Evolutionary conservation across 108 stramenopile species (phyloP), one percentile per base, ranked within the genome.

Genomic region (Cyclostephanos invisitatus): DNA sequence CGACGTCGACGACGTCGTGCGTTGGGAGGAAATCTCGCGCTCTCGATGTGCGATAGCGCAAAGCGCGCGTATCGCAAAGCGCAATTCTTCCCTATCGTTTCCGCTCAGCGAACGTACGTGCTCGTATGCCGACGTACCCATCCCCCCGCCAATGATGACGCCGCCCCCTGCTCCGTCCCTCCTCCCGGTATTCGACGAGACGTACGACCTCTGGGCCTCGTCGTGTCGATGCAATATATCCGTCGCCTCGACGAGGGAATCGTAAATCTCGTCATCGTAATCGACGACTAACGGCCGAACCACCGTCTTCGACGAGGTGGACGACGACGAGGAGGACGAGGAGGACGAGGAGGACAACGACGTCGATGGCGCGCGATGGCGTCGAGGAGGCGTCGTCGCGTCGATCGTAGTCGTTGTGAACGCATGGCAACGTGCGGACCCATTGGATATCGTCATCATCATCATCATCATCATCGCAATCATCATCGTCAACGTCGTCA

Each of bases 11-110:
- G 84, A 85, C 22, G 51, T 20, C 22, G 51, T 0, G 3, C 24
- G 22, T 53, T n/a, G n/a, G n/a, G n/a, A n/a, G 7, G 51, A 20
- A 6, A 18, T n/a, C 32, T 36, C 67, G 28, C 91, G 75, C 75
- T 92, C 91, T 8, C 5, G 32, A 61, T 73, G 72, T 12, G 81
- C 81, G 68, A 73, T 76, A 12, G 51, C 32, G n/a, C 61, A 38
- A 2, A 82, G 72, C 14, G 56, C 64, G 18, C 40, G 32, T 25
- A 83, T 61, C 7, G 82, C 77, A 0, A 62, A 14, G 50, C 49
- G 72, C 6, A 83, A 44, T 14, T 55, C 44, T 8, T 54, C 6
- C 15, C 77, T 60, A 2, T 60, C 50, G 10, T 66, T 40, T 12
- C 48, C 17, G 29, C 28, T 20, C 21, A 77, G 56, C 36, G 82